Percentiles rank a stretch among this genome's conserved stretches.
These are phyloP conservation scores for Peniophora sp. DNA, from an alignment of 1,284 basidiomycete genomes.

Conservation along the genomic window DNA sequence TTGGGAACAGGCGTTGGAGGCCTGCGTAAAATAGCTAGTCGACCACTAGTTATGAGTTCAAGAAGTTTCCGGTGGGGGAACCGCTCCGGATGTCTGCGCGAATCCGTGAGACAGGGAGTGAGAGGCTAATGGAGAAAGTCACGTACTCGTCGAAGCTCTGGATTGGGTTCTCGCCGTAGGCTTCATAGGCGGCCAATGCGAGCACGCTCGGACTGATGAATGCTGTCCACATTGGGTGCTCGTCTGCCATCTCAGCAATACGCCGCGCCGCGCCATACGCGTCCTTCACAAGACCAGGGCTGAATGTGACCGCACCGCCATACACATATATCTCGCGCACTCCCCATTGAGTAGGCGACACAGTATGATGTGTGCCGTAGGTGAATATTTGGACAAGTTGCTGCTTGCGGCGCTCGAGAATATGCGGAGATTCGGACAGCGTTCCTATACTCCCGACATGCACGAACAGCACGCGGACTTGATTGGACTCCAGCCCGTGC, in stretches of 20 bases:
- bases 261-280: conserved; percentile 36
- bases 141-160: neutral
- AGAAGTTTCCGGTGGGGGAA: neutral
- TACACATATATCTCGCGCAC: conserved; percentile 55
- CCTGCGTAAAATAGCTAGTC: neutral
- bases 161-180: conserved; percentile 2
- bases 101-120: neutral
- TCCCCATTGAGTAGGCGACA: conserved; percentile 45
- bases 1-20: neutral
- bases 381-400: conserved; percentile 46
- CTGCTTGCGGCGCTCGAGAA: conserved; percentile 37
- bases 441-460: conserved; percentile 49
- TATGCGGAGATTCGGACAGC: conserved; percentile 36
- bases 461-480: conserved; percentile 48
- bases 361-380: conserved; percentile 51
- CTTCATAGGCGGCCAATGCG: conserved; percentile 29
- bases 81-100: neutral
- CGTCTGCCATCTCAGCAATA: conserved; percentile 38
- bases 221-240: conserved; percentile 58
- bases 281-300: conserved; percentile 45
- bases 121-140: neutral
- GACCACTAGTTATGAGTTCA: neutral
- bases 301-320: conserved; percentile 64
- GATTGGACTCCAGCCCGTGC: conserved; percentile 27
- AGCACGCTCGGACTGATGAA: conserved; percentile 55